Base-by-base conservation (phyloP, 2,329 filamentous ascomycete species). In the Trichoderma koningii region DNA sequence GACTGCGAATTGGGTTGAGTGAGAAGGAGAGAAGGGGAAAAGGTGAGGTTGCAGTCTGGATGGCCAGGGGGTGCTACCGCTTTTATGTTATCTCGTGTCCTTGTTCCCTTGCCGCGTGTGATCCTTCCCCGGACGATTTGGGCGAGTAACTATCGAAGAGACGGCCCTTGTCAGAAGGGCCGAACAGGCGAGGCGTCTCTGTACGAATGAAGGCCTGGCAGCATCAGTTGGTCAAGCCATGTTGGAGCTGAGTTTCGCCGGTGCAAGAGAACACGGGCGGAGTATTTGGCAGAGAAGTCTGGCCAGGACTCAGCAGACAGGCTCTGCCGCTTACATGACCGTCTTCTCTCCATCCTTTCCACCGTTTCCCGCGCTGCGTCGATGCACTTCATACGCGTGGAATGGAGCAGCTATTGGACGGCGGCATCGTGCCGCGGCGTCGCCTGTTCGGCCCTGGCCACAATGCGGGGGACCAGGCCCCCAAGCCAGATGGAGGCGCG, bases 161-260 rank as follows among this genome's bases (percentile, higher is more conserved):
- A 30, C 9, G 50, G 47, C 59, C 59, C 50, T 44, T 26, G 59
- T 45, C 59, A 63, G 45, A 55, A 63, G 59, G 59, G 48, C 59
- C 59, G 59, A 63, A 55, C 34, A 45, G 53, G 59, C 41, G 19
- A 26, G 9, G 12, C 17, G 26, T 6, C 19, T 19, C 17, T 26
- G 48, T 38, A 28, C 59, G 41, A 62, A 53, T 53, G 48, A 62
- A 15, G 41, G 21, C 41, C 41, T 53, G 41, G 38, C 59, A 63
- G 48, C 26, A 44, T 30, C 19, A 38, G 59, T 21, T 44, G 28
- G 38, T 53, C 59, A 55, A 53, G 59, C 48, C 59, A 62, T 52
- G n/a, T 30, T 9, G 44, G 48, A 14, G 21, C 45, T 55, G 50
- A 44, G 45, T 63, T 63, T 63, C 50, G 59, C 59, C 59, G 59